Conservation (phyloP, 192 early-diverging fungal genomes). For the Coemansia sp. region DNA sequence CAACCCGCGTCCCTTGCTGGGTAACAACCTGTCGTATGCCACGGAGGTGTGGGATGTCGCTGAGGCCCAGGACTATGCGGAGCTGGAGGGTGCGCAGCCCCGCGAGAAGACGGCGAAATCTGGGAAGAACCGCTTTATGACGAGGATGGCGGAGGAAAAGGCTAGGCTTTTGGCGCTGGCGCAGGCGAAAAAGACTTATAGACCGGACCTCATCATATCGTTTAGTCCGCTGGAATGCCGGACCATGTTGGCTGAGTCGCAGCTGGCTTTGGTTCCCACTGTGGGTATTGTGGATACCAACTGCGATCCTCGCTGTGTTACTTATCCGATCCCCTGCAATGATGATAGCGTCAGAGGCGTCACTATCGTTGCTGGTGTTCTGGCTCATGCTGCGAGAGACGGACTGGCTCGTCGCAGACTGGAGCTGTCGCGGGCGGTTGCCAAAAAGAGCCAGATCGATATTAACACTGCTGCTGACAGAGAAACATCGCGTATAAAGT, state of each 20-base stretch:
- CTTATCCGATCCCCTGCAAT: constrained; percentile 93
- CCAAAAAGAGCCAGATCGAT: background rate
- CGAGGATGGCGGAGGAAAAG: constrained; percentile 25
- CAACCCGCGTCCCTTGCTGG: constrained; percentile 58
- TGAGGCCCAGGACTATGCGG: constrained; percentile 27
- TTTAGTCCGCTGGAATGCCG: constrained; percentile 81
- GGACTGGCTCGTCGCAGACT: constrained; percentile 49
- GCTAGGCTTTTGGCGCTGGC: background rate
- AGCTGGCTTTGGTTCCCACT: constrained; percentile 75
- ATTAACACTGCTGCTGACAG: constrained; percentile 10
- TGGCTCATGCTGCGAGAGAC: constrained; percentile 69
- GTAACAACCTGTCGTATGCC: constrained; percentile 12
- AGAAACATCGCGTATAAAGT: background rate
- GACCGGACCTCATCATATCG: constrained; percentile 80
- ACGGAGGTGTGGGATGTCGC: constrained; percentile 33
- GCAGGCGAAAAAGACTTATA: constrained; percentile 51
- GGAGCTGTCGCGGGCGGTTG: constrained; percentile 8
- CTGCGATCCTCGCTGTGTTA: constrained; percentile 77
- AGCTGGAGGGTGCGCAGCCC: background rate
- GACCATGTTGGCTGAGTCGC: constrained; percentile 79
- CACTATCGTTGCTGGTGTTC: constrained; percentile 75
- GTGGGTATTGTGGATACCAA: constrained; percentile 92
- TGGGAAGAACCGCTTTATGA: constrained; percentile 6
- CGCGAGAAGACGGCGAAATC: background rate
- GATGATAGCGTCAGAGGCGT: constrained; percentile 83